Conservation (phyloP, 129 eudicot species). For the Saposhnikovia divaricata region DNA sequence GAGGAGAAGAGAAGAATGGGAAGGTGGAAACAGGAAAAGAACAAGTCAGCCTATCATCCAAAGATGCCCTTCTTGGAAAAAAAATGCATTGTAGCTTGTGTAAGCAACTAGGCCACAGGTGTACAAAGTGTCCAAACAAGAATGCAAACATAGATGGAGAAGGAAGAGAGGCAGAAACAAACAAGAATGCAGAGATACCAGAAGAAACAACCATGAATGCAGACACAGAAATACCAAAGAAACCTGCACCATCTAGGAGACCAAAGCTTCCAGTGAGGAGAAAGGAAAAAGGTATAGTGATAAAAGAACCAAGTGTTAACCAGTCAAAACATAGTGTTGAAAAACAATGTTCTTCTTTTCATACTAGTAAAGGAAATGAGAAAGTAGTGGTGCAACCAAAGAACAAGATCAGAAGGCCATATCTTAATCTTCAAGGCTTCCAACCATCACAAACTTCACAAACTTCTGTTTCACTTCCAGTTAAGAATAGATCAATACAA, state of each 20-base stretch:
- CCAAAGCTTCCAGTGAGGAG: not conserved
- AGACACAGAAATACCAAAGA: too few relatives aligned
- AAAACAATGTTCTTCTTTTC: too few relatives aligned
- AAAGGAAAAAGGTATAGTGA: not conserved
- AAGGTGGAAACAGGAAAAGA: not conserved
- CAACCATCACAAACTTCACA: accelerated
- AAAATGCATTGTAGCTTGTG: not conserved
- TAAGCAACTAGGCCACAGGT: not conserved
- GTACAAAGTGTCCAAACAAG: not conserved
- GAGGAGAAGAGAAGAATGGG: not conserved
- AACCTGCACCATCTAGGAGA: not conserved
- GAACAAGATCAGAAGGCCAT: not conserved
- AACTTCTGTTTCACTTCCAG: too few relatives aligned
- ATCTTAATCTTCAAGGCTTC: too few relatives aligned
- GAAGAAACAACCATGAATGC: too few relatives aligned
- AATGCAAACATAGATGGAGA: too few relatives aligned
- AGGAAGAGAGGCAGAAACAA: not conserved
- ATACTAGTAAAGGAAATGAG: not conserved
- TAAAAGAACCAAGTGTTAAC: not conserved
- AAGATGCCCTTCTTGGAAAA: not conserved
- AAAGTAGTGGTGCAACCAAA: not conserved
- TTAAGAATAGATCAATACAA: too few relatives aligned
- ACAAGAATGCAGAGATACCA: not conserved
- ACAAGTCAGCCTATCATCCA: not conserved
- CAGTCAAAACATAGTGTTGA: not conserved